Evolutionary conservation across 2,329 filamentous ascomycete genomes (phyloP), one percentile per base, ranked within the genome.

Genomic region (Rhexocercosporidium sp.): DNA sequence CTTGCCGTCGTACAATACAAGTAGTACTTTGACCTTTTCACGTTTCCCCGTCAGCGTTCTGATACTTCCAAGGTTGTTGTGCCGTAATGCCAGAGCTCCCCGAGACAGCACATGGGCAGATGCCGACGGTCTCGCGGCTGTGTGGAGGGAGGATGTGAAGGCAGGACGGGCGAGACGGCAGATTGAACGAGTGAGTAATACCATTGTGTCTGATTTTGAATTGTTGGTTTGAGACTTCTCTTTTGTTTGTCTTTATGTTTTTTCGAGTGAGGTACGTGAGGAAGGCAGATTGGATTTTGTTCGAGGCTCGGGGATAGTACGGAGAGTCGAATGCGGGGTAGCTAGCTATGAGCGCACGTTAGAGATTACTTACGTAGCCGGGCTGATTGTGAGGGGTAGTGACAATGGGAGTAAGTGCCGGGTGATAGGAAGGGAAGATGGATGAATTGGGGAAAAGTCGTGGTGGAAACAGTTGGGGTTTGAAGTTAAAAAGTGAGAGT

Each of bases 1-100:
- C 86, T 83, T 83, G 89, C 76, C 94, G 83, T 97, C 94, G 86
- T 97, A 97, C 75, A 97, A 88, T 76, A 97, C 92, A 79, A 94
- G 86, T 79, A 97, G 90, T 83, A 97, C 92, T 86, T 97, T 97
- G 85, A 94, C 94, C 94, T 97, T 76, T 75, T 76, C 71, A 73
- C 71, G 75, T 72, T 71, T 70, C 47, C 68, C 68, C 64, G 76
- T 77, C 67, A 78, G 76, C 74, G 71, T 74, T 76, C 75, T 76
- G 65, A 75, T 72, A 59, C 70, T 71, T 59, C 73, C 72, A 75
- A 75, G 57, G 66, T 62, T 65, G 29, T 73, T 67, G 54, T 66
- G 59, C 25, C 65, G 71, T 44, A 71, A 64, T 14, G 70, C 64
- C 39, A 47, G 59, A 12, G 70, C 68, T 39, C 70, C 72, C 18